Evolutionary conservation across 495 filamentous ascomycete genomes (phyloP), one percentile per base, ranked within the genome.

Genomic region (Acidiella bohemica): DNA sequence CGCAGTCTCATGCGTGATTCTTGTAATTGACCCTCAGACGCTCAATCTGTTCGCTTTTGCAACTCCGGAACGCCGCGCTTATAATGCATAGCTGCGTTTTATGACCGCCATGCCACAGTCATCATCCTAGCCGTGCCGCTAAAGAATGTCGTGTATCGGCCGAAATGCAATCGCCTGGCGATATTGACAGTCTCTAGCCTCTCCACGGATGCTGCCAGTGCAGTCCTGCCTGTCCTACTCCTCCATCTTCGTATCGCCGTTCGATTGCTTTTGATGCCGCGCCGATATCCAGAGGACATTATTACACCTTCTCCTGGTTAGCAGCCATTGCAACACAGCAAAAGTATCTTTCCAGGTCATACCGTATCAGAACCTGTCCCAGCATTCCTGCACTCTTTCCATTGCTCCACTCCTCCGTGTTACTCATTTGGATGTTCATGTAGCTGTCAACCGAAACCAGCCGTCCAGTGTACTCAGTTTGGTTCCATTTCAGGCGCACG

Each of bases 401-500:
- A 62, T 90, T 78, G 49, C 94, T 79, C 64, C 73, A 93, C 56
- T 96, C 92, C 64, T 92, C 83, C 34, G 90, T 84, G 53, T 78
- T 75, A 53, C 72, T 72, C 37, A 97, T 72, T 62, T 95, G 82
- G 46, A 97, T 76, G 66, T 97, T 97, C 87, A 97, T 94, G 72
- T 96, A 97, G 53, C 80, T 86, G 66, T 97, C 90, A 50, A 93
- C 81, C 63, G 73, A 81, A 51, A 96, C 83, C 39, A 97, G 73
- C 31, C 71, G 73, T 50, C 90, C 90, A 58, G 83, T 84, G 72
- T 96, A 97, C 64, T 96, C 92, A 23, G 84, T 90, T 57, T 93
- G 77, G 50, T 84, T 85, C 90, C 90, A 97, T 70, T 97, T 97
- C 21, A 97, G 74, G 50, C 85, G 82, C 30, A 97, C 78, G 39